phyloP scores from a whole-genome alignment of 2,329 filamentous ascomycete species.

The Anisogramma anomala region DNA sequence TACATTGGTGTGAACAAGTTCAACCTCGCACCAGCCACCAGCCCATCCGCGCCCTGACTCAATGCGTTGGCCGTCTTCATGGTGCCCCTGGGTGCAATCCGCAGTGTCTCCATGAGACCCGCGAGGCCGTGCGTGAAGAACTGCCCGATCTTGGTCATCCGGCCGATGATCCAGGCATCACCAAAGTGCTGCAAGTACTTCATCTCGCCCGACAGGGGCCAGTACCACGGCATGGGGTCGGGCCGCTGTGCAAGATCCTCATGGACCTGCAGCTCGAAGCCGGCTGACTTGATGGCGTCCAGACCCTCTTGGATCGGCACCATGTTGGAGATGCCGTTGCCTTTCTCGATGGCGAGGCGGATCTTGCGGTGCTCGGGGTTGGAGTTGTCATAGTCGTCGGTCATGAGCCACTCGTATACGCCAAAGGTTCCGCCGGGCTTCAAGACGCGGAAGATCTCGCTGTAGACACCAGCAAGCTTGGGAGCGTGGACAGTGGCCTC shows the following conservation, averaged over 20 bases:
- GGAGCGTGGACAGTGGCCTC: constrained; percentile 95
- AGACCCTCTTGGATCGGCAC: constrained; percentile 73
- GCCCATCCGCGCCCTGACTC: constrained; percentile 66
- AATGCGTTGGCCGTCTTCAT: constrained; percentile 93
- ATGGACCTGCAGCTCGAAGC: constrained; percentile 71
- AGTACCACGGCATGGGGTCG: constrained; percentile 83
- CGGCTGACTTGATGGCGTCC: constrained; percentile 72
- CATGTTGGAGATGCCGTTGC: constrained; percentile 97
- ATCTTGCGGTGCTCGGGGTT: constrained; percentile 81
- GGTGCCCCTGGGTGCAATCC: constrained; percentile 68
- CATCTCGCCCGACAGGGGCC: constrained; percentile 75
- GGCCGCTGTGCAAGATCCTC: constrained; percentile 75
- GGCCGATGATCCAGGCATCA: constrained; percentile 71
- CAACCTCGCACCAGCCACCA: constrained; percentile 76
- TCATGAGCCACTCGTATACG: constrained; percentile 99
- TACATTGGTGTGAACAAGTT: constrained; percentile 99
- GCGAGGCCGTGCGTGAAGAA: constrained; percentile 64
- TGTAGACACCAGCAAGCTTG: constrained; percentile 81
- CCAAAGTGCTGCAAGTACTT: constrained; percentile 68
- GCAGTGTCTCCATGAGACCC: constrained; percentile 61
- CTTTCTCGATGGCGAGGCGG: constrained; percentile 87
- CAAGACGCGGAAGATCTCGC: constrained; percentile 84
- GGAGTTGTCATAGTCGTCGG: constrained; percentile 81
- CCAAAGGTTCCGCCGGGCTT: constrained; percentile 95
- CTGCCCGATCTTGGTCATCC: constrained; percentile 81